Evolutionary conservation across 495 filamentous ascomycete genomes (phyloP).

Genomic region (Haplographium delicatum): DNA sequence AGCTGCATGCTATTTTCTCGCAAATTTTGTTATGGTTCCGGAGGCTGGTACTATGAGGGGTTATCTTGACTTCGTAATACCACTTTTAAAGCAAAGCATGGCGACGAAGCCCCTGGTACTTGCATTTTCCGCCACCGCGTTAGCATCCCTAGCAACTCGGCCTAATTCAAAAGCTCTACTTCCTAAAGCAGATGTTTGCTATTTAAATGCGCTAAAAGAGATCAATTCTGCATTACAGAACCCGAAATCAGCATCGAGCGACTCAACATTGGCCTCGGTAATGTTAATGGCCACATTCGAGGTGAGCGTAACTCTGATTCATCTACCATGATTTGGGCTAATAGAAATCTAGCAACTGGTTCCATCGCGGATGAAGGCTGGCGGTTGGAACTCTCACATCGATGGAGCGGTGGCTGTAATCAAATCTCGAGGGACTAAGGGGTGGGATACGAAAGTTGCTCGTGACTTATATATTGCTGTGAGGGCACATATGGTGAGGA

Average conservation of each 20-base stretch:
- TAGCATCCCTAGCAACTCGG: slow-evolving; percentile 46
- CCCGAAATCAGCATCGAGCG: slow-evolving; percentile 38
- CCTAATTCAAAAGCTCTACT: slow-evolving; percentile 35
- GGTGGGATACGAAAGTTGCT: slow-evolving; percentile 37
- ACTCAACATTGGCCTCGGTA: slow-evolving; percentile 55
- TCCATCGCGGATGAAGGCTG: slow-evolving; percentile 39
- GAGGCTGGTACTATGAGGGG: slow-evolving; percentile 39
- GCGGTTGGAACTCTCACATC: slow-evolving; percentile 47
- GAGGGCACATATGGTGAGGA: slow-evolving; percentile 42
- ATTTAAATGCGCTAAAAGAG: slow-evolving; percentile 45
- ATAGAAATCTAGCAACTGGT: slow-evolving; percentile 34
- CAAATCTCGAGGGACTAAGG: slow-evolving; percentile 41
- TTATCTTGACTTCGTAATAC: slow-evolving; percentile 52
- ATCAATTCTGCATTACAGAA: slow-evolving; percentile 48
- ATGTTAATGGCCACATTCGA: slow-evolving; percentile 59
- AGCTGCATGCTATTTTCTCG: slow-evolving; percentile 48
- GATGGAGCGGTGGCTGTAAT: slow-evolving; percentile 49
- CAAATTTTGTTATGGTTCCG: slow-evolving; percentile 50
- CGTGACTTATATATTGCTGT: slow-evolving; percentile 44
- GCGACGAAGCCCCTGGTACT: slow-evolving; percentile 43
- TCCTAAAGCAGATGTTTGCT: slow-evolving; percentile 33
- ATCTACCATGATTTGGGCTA: neutral
- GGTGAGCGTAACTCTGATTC: slow-evolving; percentile 32
- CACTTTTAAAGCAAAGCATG: slow-evolving; percentile 40
- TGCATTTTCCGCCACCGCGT: slow-evolving; percentile 57